phyloP scores from a whole-genome alignment of 768 basidiomycete species.

The Russula foetens region DNA sequence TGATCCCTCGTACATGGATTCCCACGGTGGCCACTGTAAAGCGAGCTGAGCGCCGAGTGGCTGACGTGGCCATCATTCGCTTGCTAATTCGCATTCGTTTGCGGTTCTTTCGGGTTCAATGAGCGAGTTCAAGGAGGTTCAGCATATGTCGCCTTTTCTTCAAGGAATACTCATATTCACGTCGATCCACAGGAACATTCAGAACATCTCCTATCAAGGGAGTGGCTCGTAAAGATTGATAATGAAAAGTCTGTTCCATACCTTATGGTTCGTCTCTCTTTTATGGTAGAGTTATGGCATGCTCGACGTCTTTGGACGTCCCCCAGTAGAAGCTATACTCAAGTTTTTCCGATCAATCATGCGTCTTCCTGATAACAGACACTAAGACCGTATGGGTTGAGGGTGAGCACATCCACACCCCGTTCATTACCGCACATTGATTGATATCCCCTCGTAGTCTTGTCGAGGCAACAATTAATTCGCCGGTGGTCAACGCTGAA shows the following conservation, averaged over 20 bases:
- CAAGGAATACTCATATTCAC: not conserved
- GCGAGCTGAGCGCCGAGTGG: no score
- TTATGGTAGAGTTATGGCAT: not conserved
- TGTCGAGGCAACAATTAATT: slow-evolving; percentile 34
- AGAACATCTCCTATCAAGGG: slow-evolving; percentile 50
- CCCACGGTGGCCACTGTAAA: slow-evolving; percentile 1
- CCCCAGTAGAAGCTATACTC: slow-evolving; percentile 48
- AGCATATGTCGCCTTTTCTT: not conserved
- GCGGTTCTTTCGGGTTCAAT: no score
- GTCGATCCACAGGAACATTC: slow-evolving; percentile 40
- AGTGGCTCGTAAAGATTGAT: slow-evolving; percentile 70
- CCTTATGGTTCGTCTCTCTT: slow-evolving; percentile 49
- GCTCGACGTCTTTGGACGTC: not conserved
- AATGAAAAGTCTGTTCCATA: slow-evolving; percentile 53
- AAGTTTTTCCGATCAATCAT: slow-evolving; percentile 47
- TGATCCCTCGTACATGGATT: not conserved
- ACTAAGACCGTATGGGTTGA: slow-evolving; percentile 70
- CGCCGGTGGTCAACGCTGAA: slow-evolving; percentile 68
- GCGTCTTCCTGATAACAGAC: slow-evolving; percentile 61
- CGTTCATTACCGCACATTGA: slow-evolving; percentile 9
- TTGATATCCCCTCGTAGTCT: slow-evolving; percentile 32
- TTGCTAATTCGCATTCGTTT: no score
- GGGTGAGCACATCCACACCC: slow-evolving; percentile 35
- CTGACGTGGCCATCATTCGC: no score
- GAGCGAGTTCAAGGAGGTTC: slow-evolving; percentile 18